These are phyloP conservation scores for Pseudodiploospora longispora DNA, from an alignment of 2,329 filamentous ascomycete species.

Conservation along the genomic window DNA sequence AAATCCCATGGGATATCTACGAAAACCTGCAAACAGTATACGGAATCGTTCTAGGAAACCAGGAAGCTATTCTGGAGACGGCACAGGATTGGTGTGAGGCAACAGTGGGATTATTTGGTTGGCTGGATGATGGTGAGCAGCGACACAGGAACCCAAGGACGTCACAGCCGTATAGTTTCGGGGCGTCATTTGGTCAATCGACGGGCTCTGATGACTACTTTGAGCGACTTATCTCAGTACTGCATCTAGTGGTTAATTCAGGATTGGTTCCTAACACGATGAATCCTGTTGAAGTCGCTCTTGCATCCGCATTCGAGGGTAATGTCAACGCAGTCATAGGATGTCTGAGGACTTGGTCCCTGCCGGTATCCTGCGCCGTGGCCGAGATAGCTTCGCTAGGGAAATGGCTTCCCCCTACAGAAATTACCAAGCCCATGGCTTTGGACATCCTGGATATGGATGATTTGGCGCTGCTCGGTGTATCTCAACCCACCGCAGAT, in stretches of 20 bases:
- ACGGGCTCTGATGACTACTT: slow-evolving; percentile 61
- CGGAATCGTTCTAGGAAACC: slow-evolving; percentile 68
- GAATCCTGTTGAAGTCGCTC: slow-evolving; percentile 68
- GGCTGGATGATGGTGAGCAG: slow-evolving; percentile 78
- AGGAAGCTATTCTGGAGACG: slow-evolving; percentile 64
- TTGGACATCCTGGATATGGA: slow-evolving; percentile 69
- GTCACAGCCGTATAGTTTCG: slow-evolving; percentile 31
- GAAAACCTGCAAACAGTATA: slow-evolving; percentile 77
- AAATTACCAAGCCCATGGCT: slow-evolving; percentile 35
- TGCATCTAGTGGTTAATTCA: slow-evolving; percentile 59
- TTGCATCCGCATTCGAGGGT: slow-evolving; percentile 76
- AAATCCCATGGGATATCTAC: slow-evolving; percentile 84
- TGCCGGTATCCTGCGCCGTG: slow-evolving; percentile 67
- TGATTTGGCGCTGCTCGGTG: slow-evolving; percentile 73
- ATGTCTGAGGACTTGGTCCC: slow-evolving; percentile 71
- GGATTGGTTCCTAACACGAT: slow-evolving; percentile 71
- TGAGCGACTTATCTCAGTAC: slow-evolving; percentile 61
- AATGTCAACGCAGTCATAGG: slow-evolving; percentile 69
- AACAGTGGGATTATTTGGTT: slow-evolving; percentile 71
- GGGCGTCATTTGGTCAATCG: slow-evolving; percentile 17
- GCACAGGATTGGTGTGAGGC: slow-evolving; percentile 92
- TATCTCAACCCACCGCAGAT: slow-evolving; percentile 51
- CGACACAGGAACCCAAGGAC: slow-evolving; percentile 33
- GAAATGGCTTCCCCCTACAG: slow-evolving; percentile 61
- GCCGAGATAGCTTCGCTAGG: slow-evolving; percentile 79